These are phyloP conservation scores for Coniella vitis DNA, from an alignment of 2,329 filamentous ascomycete species.

Conservation along the genomic window DNA sequence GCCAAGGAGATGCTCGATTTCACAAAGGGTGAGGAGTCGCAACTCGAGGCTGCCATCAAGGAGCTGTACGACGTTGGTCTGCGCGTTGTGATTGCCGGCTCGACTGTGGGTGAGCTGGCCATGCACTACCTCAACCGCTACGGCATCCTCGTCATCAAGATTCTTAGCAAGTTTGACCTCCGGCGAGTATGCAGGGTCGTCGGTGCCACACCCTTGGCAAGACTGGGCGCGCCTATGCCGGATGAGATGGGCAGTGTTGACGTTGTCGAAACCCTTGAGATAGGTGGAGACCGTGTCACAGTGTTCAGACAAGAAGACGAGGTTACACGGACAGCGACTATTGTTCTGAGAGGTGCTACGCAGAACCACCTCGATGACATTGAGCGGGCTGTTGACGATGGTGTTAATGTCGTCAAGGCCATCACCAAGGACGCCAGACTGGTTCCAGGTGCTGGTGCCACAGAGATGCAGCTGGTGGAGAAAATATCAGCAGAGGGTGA, in stretches of 20 bases:
- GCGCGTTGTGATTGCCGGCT: slow-evolving; percentile 84
- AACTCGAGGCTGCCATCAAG: slow-evolving; percentile 88
- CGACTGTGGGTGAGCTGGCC: slow-evolving; percentile 90
- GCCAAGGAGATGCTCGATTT: slow-evolving; percentile 99
- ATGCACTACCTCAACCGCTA: slow-evolving; percentile 97
- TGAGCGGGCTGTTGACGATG: slow-evolving; percentile 94
- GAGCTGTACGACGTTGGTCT: slow-evolving; percentile 91
- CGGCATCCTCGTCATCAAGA: slow-evolving; percentile 91
- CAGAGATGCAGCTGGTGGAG: slow-evolving; percentile 90
- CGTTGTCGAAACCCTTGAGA: slow-evolving; percentile 93
- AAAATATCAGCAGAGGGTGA: slow-evolving; percentile 85
- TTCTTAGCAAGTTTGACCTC: slow-evolving; percentile 97
- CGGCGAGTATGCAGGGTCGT: slow-evolving; percentile 92
- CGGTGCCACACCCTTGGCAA: slow-evolving; percentile 90
- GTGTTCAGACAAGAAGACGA: slow-evolving; percentile 97
- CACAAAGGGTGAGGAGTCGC: slow-evolving; percentile 90
- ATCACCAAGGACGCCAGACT: slow-evolving; percentile 89
- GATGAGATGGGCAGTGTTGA: slow-evolving; percentile 97
- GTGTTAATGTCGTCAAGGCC: slow-evolving; percentile 97
- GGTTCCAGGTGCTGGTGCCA: slow-evolving; percentile 88
- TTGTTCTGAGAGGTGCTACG: slow-evolving; percentile 90
- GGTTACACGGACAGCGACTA: slow-evolving; percentile 82
- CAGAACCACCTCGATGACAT: slow-evolving; percentile 98
- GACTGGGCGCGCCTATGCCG: slow-evolving; percentile 96
- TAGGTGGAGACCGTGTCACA: slow-evolving; percentile 94